Conservation (phyloP, 495 filamentous ascomycete species). For the Eremomyces bilateralis region DNA sequence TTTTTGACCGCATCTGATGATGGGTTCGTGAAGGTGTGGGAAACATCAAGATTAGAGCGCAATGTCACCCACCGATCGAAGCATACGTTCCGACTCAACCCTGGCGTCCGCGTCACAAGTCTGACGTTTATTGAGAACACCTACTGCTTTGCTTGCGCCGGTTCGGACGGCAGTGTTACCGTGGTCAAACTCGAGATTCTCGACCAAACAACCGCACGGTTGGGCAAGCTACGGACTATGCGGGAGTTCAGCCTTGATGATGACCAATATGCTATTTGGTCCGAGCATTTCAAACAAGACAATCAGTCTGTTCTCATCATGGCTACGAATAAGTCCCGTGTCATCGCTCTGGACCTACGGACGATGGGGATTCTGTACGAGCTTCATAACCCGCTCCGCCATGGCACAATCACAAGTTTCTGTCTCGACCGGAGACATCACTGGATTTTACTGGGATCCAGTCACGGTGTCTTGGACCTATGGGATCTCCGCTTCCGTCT, state of each 20-base stretch:
- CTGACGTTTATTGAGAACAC: constrained; percentile 86
- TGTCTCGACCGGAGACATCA: constrained; percentile 63
- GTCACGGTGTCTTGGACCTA: constrained; percentile 77
- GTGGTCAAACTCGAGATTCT: constrained; percentile 46
- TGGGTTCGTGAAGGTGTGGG: constrained; percentile 83
- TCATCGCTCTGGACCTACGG: constrained; percentile 71
- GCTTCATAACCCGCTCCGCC: constrained; percentile 76
- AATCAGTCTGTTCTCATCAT: constrained; percentile 58
- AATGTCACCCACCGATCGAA: constrained; percentile 72
- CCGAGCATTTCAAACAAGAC: constrained; percentile 77
- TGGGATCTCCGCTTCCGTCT: constrained; percentile 93
- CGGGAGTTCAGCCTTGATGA: constrained; percentile 59
- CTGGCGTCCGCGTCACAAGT: constrained; percentile 49
- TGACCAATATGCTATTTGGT: constrained; percentile 68
- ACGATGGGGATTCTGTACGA: constrained; percentile 66
- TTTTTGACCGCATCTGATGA: constrained; percentile 91
- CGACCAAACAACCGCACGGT: constrained; percentile 34
- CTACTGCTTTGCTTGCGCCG: constrained; percentile 75
- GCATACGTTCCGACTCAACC: constrained; percentile 61
- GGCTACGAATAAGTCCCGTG: constrained; percentile 63
- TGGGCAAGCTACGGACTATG: constrained; percentile 53
- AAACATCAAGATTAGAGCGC: constrained; percentile 67
- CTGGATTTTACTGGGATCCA: constrained; percentile 82
- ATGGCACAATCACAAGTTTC: constrained; percentile 86
- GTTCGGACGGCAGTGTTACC: constrained; percentile 75